These are phyloP conservation scores for Blastobotrys muscicola DNA, from an alignment of 805 yeast genomes.

Conservation along the genomic window DNA sequence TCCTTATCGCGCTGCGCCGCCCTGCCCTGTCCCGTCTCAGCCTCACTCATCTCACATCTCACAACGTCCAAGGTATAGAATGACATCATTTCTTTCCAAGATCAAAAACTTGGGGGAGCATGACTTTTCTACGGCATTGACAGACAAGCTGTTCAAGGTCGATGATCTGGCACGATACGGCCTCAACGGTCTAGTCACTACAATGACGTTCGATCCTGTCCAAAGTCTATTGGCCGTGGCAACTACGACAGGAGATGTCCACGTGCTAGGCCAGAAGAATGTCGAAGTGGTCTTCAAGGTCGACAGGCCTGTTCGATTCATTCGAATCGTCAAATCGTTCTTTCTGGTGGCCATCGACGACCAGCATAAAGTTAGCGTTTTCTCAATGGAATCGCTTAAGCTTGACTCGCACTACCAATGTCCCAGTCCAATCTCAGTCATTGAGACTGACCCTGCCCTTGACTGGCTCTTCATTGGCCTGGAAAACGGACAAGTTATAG, in stretches of 20 bases:
- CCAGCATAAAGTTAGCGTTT: constrained; percentile 50
- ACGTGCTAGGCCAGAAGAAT: constrained; percentile 75
- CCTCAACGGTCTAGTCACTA: constrained; percentile 51
- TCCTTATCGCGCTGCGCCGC: background rate
- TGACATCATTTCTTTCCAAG: constrained; percentile 17
- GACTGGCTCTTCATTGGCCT: constrained; percentile 83
- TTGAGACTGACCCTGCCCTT: constrained; percentile 74
- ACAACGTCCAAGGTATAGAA: background rate
- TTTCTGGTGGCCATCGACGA: constrained; percentile 68
- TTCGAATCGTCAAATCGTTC: constrained; percentile 69
- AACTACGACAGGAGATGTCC: constrained; percentile 58
- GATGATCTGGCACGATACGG: constrained; percentile 41
- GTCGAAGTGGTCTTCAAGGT: constrained; percentile 47
- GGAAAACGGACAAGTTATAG: constrained; percentile 59
- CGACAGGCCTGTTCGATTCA: constrained; percentile 32
- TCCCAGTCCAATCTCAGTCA: constrained; percentile 56
- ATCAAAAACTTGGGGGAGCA: constrained; percentile 17
- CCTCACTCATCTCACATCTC: background rate
- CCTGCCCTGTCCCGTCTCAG: too few relatives aligned
- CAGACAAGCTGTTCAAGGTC: constrained; percentile 21
- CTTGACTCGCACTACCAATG: constrained; percentile 52
- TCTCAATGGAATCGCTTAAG: constrained; percentile 57
- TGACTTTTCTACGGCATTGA: constrained; percentile 26
- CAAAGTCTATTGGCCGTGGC: constrained; percentile 80
- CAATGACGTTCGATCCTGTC: constrained; percentile 75